Base-by-base conservation (phyloP, 768 basidiomycete species). In the Goffeauzyma gilvescens region DNA sequence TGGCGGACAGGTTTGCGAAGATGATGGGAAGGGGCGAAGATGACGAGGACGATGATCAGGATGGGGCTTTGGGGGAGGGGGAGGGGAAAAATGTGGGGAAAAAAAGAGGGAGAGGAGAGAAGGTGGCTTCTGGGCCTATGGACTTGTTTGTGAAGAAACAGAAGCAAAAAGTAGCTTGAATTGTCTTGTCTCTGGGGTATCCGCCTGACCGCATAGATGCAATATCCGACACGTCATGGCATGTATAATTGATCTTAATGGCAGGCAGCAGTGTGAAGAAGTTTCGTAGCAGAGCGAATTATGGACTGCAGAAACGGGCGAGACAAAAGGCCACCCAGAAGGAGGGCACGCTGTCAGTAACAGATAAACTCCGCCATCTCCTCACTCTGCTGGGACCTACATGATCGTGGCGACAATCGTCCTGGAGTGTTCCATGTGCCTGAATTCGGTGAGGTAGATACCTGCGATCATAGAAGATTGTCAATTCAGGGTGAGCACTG, bases 401-500 rank as follows among this genome's bases (percentile, higher is more conserved):
- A 86, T 54, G 43, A 86, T 75, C 9, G 84, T 86, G 13, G 83
- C 83, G 27, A 87, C 82, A 32, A 87, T 64, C 21, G 66, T 69
- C 43, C 84, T 68, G 9, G 71, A 66, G 58, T 84, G 81, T 12
- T 76, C 59, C 45, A 64, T 51, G 52, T 78, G 73, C 47, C 84
- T 69, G 62, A 87, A 86, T 62, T 90, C 86, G 2, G 79, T 78
- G 33, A 89, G 70, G 59, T 89, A 89, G 42, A 87, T 84, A 1
- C 86, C 82, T 71, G 43, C 41, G 31, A 4, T 27, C 24, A 26
- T 25, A 38, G 17, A 13, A 23, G 31, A n/a, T n/a, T n/a, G n/a
- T n/a, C n/a, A n/a, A n/a, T n/a, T n/a, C n/a, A n/a, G n/a, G n/a
- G n/a, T n/a, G n/a, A n/a, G n/a, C n/a, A n/a, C n/a, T n/a, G n/a